These are phyloP conservation scores for Cadophora gregata DNA, from an alignment of 2,329 filamentous ascomycete genomes.

Conservation along the genomic window DNA sequence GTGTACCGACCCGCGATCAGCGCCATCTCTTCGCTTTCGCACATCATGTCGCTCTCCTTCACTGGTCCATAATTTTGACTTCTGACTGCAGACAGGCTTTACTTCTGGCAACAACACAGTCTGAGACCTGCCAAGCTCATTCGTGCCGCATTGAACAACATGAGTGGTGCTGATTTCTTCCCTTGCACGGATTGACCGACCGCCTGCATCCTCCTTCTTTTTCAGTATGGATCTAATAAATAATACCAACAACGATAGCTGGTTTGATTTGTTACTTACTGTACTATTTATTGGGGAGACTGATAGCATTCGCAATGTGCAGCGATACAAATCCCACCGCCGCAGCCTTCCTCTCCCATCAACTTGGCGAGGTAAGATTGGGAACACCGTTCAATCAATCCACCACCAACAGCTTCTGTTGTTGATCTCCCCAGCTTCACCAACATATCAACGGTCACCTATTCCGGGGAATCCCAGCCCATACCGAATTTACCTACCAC, in stretches of 20 bases:
- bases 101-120: background rate
- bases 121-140: slow-evolving; percentile 12
- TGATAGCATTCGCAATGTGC: background rate
- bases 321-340: background rate
- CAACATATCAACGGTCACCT: background rate
- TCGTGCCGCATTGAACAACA: background rate
- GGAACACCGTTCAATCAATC: background rate
- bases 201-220: background rate
- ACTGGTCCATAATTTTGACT: slow-evolving; percentile 6
- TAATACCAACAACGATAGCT: background rate
- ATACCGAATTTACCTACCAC: background rate
- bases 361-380: background rate
- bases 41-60: background rate
- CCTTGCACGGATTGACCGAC: background rate
- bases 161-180: background rate
- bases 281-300: background rate
- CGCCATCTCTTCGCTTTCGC: background rate
- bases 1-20: slow-evolving; percentile 16
- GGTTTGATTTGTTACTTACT: background rate
- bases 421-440: background rate
- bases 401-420: background rate
- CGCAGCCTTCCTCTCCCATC: slow-evolving; percentile 2
- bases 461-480: slow-evolving; percentile 14
- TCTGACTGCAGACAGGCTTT: slow-evolving; percentile 4
- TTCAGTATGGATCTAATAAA: too few relatives aligned